Percentiles rank a stretch among this genome's conserved stretches.
phyloP scores from a whole-genome alignment of 2,329 filamentous ascomycete species.

The Neonectria neomacrospora region DNA sequence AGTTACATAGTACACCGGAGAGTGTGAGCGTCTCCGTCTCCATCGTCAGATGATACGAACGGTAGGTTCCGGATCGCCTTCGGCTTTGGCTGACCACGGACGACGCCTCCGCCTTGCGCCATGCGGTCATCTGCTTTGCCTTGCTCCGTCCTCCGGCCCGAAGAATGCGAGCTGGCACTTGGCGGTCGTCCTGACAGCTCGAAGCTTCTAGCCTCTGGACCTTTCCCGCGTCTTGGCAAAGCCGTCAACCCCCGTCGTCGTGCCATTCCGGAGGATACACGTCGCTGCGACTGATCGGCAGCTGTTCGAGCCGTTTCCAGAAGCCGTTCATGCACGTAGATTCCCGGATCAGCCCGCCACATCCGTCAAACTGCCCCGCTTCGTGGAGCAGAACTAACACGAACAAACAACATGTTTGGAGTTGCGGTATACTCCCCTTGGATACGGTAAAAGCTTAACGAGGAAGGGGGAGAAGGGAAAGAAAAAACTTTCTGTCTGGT shows the following conservation, averaged over 20 bases:
- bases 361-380: slow-evolving; percentile 14
- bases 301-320: not conserved
- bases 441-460: not conserved
- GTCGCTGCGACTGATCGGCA: slow-evolving; percentile 10
- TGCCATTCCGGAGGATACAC: not conserved
- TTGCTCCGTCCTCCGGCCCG: not conserved
- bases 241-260: not conserved
- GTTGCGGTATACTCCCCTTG: not conserved
- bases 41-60: too few relatives aligned
- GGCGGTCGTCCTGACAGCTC: not conserved
- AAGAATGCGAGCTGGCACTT: not conserved
- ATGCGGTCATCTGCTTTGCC: not conserved
- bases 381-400: not conserved
- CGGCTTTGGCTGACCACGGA: not conserved
- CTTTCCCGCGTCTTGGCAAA: not conserved
- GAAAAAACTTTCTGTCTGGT: not conserved
- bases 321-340: slow-evolving; percentile 19
- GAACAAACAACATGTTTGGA: not conserved
- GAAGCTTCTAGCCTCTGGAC: not conserved
- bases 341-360: slow-evolving; percentile 18
- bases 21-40: not conserved
- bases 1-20: too few relatives aligned
- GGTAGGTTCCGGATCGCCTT: not conserved
- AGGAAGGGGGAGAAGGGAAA: not conserved
- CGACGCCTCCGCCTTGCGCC: not conserved